Base-by-base conservation (phyloP, 2,329 filamentous ascomycete genomes). In the Neofusicoccum laricinum region DNA sequence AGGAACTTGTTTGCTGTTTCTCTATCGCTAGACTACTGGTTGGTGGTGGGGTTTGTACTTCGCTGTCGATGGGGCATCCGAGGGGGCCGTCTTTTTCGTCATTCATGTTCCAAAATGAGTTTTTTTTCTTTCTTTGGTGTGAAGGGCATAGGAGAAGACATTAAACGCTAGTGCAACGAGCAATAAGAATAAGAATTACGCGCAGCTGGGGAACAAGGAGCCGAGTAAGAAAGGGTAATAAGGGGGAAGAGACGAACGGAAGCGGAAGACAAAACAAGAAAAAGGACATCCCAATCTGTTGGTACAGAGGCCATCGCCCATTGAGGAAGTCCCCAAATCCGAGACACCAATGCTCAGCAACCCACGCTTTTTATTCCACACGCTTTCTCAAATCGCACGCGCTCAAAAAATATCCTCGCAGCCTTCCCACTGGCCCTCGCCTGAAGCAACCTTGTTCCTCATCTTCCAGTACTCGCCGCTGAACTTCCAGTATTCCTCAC, bases 401-500 rank as follows among this genome's bases (percentile, higher is more conserved):
- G 41, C 48, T 64, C 73, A 87, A 73, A 89, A 97, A 65, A 96
- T 89, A 70, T 90, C 88, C 79, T 96, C 92, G 75, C 93, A 72
- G 25, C 86, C 84, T 67, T 86, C 85, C 93, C 93, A 91, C 74
- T 76, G 71, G 62, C 81, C 82, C 71, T 81, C 82, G 59, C 90
- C 86, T 63, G 83, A 78, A 19, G 87, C 88, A 45, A 88, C 89
- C 75, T 81, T 83, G 58, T 90, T 84, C 66, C 92, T 84, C 71
- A 88, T 81, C 71, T 86, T 83, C 95, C 95, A 99, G 77, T 99
- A 99, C 76, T 90, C 86, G 43, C 90, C 90, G 71, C 88, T 96
- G 72, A 94, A 96, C 69, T 88, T 84, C 95, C 95, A 99, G 78
- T 90, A 97, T 68, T 89, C 85, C 78, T 97, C 92, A 0, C 95